Evolutionary conservation across 495 filamentous ascomycete species (phyloP).

Genomic region (Tetracladium marchalianum): DNA sequence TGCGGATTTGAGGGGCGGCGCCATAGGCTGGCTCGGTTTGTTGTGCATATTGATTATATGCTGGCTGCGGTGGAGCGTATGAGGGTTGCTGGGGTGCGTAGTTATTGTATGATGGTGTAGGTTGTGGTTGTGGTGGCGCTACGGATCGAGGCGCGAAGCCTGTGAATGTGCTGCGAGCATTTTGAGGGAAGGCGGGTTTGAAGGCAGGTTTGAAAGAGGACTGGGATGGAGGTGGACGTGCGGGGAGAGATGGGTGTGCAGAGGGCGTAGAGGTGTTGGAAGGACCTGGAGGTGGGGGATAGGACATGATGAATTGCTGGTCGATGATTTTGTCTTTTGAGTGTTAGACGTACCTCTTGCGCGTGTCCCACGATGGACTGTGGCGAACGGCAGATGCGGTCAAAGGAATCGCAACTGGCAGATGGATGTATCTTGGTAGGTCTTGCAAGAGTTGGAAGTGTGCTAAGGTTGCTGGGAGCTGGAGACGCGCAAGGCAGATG

Average conservation of each 20-base stretch:
- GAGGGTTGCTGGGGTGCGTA: conserved; percentile 15
- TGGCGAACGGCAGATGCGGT: no score
- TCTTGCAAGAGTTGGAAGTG: not conserved
- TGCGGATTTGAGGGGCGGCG: conserved; percentile 49
- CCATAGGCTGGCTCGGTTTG: conserved; percentile 32
- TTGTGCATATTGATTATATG: conserved; percentile 24
- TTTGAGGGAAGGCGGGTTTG: conserved; percentile 47
- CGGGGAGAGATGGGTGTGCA: conserved; percentile 75
- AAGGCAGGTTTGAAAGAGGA: conserved; percentile 40
- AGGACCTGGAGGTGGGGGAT: conserved; percentile 84
- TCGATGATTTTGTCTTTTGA: conserved; percentile 26
- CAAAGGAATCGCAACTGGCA: not conserved
- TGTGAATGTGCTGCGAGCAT: conserved; percentile 13
- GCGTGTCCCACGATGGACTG: not conserved
- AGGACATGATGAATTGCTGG: conserved; percentile 86
- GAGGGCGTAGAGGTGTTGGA: conserved; percentile 44
- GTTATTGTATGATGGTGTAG: conserved; percentile 19
- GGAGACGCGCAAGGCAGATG: not conserved
- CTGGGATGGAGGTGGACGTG: conserved; percentile 62
- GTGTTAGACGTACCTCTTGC: conserved; percentile 52
- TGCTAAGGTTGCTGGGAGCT: not conserved
- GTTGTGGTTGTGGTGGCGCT: conserved; percentile 24
- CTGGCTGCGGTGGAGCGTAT: conserved; percentile 23
- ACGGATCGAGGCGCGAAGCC: conserved; percentile 58
- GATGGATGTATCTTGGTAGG: not conserved